Evolutionary conservation across 139 green algal genomes (phyloP), one percentile per base, ranked within the genome.

Genomic region (Chloropicon primus): DNA sequence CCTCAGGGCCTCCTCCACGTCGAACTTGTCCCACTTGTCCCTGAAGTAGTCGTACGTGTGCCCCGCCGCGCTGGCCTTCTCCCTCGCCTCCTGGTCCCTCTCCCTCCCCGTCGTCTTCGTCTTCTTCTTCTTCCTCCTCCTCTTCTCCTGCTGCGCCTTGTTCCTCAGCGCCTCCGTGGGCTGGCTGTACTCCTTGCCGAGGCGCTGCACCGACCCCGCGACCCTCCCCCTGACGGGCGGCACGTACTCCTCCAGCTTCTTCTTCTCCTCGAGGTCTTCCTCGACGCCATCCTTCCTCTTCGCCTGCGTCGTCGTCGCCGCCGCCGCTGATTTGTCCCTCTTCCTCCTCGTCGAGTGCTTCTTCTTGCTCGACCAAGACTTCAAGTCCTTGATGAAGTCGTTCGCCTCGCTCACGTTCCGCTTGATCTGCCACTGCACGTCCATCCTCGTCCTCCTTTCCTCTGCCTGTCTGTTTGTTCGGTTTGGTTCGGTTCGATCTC

Each of bases 1-100:
- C 10, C 41, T 79, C 24, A 90, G 26, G 10, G 84, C 83, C 0
- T 85, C 84, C 26, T 94, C 88, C 1, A 87, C 81, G 71, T 94
- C 86, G 76, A 92, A 89, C 29, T 86, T 87, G 74, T 92, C 87
- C 89, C 89, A 94, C 53, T 90, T 91, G 72, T 71, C 73, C 74
- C 86, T 86, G 17, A 84, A 82, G 5, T 85, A 53, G 22, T 87
- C 81, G 78, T 94, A 89, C 0, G 88, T 94, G 84, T 94, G 88
- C 1, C 81, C 75, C 2, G 87, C 88, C 17, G 88, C 82, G 73
- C 78, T 77, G 21, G n/a, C 24, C 0, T 2, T 75, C 53, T 53
- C 21, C 25, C 22, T 76, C 41, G 5, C 10, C 41, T n/a, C 41
- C 41, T 62, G 5, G 10, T 62, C 41, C 41, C 17, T 17, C 41